Evolutionary conservation across 208 protist genomes (phyloP).

Genomic region (Leishmania tarentolae): DNA sequence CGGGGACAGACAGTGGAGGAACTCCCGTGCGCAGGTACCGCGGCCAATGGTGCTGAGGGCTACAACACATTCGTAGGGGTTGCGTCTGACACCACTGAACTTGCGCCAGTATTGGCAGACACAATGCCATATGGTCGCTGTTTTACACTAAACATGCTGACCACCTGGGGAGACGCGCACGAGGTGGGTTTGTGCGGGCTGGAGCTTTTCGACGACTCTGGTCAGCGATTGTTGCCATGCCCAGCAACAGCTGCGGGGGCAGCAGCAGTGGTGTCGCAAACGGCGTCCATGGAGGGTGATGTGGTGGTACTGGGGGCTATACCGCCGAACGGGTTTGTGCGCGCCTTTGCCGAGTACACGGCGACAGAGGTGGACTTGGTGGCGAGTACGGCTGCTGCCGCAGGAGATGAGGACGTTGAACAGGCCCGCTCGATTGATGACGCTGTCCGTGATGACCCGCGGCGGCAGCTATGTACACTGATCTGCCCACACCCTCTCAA

Average conservation of each 20-base stretch:
- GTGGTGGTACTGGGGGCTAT: neutral
- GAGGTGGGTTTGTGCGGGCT: constrained; percentile 92
- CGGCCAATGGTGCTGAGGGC: neutral
- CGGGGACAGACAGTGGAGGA: neutral
- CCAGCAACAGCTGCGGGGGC: neutral
- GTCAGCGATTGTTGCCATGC: constrained; percentile 50
- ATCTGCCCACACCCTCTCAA: constrained; percentile 64
- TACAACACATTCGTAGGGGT: neutral
- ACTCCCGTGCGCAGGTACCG: neutral
- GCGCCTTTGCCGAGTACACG: constrained; percentile 32
- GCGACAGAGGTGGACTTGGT: constrained; percentile 28
- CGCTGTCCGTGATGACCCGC: constrained; percentile 21
- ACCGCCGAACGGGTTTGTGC: constrained; percentile 14
- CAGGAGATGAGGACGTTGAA: neutral
- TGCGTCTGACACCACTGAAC: constrained; percentile 7
- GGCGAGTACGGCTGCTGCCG: neutral
- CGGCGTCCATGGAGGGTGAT: neutral
- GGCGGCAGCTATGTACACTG: constrained; percentile 68
- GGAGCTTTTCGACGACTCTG: constrained; percentile 86
- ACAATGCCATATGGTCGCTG: constrained; percentile 56
- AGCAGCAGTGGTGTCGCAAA: constrained; percentile 11
- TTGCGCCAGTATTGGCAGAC: constrained; percentile 38
- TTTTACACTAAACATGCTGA: constrained; percentile 70
- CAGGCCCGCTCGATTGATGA: constrained; percentile 14
- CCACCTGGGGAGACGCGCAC: constrained; percentile 89